Percentiles rank a stretch among this genome's conserved stretches.
Conservation (phyloP, 495 filamentous ascomycete species). For the Trichoderma erinaceum region DNA sequence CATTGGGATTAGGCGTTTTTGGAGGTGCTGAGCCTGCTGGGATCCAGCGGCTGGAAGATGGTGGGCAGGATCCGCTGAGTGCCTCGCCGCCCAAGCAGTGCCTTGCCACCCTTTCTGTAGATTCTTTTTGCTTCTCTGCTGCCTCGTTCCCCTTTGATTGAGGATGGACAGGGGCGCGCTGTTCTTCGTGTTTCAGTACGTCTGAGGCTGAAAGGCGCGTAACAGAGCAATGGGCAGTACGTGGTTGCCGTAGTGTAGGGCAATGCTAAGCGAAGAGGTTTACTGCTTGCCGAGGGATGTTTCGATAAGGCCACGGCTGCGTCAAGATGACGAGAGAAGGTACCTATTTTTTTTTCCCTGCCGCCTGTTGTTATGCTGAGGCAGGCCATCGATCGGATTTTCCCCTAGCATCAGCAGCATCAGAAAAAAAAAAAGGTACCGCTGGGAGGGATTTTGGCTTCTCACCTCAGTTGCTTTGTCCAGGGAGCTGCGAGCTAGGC, state of each 20-base stretch:
- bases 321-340: not conserved
- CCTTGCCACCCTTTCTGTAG: no score
- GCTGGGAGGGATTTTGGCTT: not conserved
- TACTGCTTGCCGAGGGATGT: not conserved
- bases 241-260: not conserved
- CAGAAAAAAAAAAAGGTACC: not conserved
- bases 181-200: no score
- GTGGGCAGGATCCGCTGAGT: no score
- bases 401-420: not conserved
- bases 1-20: no score
- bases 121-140: no score
- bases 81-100: no score
- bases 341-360: not conserved
- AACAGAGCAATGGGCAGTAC: not conserved
- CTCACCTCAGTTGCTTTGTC: not conserved
- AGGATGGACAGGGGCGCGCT: no score
- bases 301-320: not conserved
- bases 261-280: not conserved
- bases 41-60: no score
- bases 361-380: not conserved
- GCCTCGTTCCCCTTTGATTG: no score
- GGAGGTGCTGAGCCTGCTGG: no score
- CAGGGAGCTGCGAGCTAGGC: not conserved
- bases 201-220: not conserved
- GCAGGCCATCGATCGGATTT: conserved; percentile 8